These are phyloP conservation scores for Akanthomyces uredinophilus DNA, from an alignment of 2,329 filamentous ascomycete genomes.

Conservation along the genomic window DNA sequence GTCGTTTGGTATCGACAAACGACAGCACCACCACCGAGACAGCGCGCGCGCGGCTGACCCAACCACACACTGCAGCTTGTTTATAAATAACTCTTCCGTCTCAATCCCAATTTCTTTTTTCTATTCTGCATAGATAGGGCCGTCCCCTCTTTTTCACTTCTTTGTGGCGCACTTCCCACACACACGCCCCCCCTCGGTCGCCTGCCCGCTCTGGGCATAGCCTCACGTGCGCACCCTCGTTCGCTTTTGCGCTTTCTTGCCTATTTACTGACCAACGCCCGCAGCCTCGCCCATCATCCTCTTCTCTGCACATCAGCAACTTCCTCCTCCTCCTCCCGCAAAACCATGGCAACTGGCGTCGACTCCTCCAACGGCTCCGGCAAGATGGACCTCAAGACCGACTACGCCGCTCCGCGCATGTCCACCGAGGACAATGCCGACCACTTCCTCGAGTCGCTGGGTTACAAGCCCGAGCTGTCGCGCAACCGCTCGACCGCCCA, in stretches of 20 bases:
- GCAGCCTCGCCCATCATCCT: background rate
- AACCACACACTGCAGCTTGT: background rate
- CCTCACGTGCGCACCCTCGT: conserved; percentile 10
- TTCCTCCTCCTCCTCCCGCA: background rate
- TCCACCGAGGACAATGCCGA: conserved; percentile 46
- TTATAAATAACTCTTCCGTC: background rate
- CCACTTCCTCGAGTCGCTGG: conserved; percentile 57
- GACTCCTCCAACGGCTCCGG: conserved; percentile 13
- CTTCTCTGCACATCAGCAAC: background rate
- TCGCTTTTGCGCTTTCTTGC: background rate
- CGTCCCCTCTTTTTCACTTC: background rate
- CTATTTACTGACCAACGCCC: background rate
- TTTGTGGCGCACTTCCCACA: background rate
- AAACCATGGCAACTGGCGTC: conserved; percentile 13
- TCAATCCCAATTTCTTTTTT: background rate
- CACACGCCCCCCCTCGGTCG: conserved; percentile 3
- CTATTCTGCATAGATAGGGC: background rate
- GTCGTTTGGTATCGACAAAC: background rate
- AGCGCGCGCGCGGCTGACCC: background rate
- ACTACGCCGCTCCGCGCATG: conserved; percentile 22
- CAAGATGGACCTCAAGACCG: conserved; percentile 26
- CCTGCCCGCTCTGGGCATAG: conserved; percentile 11
- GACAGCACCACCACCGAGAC: background rate
- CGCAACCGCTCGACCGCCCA: conserved; percentile 63
- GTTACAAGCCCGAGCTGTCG: conserved; percentile 60